A percentile compares a stretch with the other conserved stretches of the same genome.
Evolutionary conservation across 768 basidiomycete species (phyloP).

Genomic region (Panaeolus cyanescens): DNA sequence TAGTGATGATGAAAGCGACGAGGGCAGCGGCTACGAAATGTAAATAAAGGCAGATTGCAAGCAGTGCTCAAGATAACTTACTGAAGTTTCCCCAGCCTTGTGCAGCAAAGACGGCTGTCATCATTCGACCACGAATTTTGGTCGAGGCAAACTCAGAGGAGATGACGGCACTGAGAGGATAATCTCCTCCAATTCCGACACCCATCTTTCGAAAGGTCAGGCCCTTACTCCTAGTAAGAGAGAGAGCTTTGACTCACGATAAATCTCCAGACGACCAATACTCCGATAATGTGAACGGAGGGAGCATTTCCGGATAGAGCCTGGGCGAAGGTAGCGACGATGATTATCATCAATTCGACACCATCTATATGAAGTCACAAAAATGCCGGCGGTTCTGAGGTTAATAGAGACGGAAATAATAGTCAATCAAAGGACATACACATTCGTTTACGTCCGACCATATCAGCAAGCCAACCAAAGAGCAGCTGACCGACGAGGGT

Average conservation of each 20-base stretch:
- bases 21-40: conserved; percentile 56
- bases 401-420: background rate
- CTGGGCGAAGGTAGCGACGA: conserved; percentile 77
- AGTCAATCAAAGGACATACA: conserved; percentile 43
- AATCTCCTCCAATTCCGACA: conserved; percentile 87
- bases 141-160: conserved; percentile 87
- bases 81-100: conserved; percentile 90
- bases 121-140: conserved; percentile 77
- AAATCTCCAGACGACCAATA: conserved; percentile 83
- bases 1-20: conserved; percentile 61
- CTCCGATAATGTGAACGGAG: conserved; percentile 73
- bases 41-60: background rate
- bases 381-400: conserved; percentile 3
- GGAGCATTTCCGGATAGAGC: conserved; percentile 70
- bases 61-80: conserved; percentile 28
- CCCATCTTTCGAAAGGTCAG: conserved; percentile 51
- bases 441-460: conserved; percentile 78
- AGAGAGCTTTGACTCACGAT: conserved; percentile 38
- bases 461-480: conserved; percentile 82
- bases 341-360: conserved; percentile 80
- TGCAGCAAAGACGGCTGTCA: conserved; percentile 84
- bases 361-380: conserved; percentile 46
- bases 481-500: conserved; percentile 75
- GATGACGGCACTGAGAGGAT: conserved; percentile 84
- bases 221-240: background rate